Evolutionary conservation across 495 filamentous ascomycete species (phyloP).

Genomic region (Melanomma pulvis-pyrius): DNA sequence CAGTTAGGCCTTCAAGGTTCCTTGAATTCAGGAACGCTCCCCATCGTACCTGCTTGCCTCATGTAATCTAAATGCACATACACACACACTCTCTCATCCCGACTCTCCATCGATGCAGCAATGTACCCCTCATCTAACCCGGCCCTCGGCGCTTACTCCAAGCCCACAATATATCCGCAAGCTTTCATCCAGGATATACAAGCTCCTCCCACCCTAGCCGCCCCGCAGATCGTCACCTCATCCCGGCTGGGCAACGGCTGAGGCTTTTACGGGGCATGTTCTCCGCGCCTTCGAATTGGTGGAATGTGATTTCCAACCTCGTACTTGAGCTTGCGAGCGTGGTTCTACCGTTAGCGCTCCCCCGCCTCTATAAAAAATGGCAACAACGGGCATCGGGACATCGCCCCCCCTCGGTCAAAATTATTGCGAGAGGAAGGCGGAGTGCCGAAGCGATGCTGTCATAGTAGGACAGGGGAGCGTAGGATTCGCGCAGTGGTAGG

Average conservation of each 20-base stretch:
- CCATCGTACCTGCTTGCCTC: no score
- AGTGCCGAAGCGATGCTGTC: slow-evolving; percentile 10
- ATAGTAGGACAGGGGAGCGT: slow-evolving; percentile 6
- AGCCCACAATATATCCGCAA: neutral
- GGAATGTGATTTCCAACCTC: slow-evolving; percentile 14
- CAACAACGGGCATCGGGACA: no score
- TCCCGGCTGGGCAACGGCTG: slow-evolving; percentile 32
- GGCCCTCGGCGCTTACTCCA: neutral
- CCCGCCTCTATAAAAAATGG: neutral
- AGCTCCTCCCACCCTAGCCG: neutral
- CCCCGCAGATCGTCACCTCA: slow-evolving; percentile 7
- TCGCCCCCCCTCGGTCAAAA: slow-evolving; percentile 13
- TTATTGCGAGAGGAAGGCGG: slow-evolving; percentile 4
- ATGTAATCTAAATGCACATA: no score
- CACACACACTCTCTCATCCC: no score
- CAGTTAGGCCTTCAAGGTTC: no score
- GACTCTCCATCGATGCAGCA: no score
- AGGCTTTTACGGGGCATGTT: slow-evolving; percentile 16
- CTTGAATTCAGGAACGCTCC: no score
- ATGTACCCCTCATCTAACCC: neutral
- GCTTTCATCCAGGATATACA: slow-evolving; percentile 1
- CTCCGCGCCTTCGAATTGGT: slow-evolving; percentile 25
- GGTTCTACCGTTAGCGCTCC: neutral
- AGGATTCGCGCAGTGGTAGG: neutral
- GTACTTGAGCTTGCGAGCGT: neutral